Evolutionary conservation across 139 green algal species (phyloP).

Genomic region (Haematococcus lacustris): DNA sequence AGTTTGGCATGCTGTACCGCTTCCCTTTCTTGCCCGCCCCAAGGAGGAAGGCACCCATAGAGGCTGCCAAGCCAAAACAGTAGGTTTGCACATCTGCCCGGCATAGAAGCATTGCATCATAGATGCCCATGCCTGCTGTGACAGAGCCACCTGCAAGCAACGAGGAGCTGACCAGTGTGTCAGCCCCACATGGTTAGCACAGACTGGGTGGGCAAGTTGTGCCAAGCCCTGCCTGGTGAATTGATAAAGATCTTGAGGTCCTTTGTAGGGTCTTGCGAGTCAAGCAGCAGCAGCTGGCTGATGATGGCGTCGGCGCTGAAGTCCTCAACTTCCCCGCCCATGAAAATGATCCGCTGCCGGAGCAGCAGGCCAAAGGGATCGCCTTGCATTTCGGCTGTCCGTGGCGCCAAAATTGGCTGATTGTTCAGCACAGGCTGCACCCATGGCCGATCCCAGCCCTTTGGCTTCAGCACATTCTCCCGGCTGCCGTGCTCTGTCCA

Average conservation of each 20-base stretch:
- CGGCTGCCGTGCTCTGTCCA: no score
- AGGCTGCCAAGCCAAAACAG: slow-evolving; percentile 97
- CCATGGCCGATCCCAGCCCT: slow-evolving; percentile 19
- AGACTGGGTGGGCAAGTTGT: neutral
- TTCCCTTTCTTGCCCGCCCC: slow-evolving; percentile 82
- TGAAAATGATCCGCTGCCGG: slow-evolving; percentile 90
- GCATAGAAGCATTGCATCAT: slow-evolving; percentile 92
- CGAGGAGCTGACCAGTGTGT: no score
- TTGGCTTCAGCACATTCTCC: no score
- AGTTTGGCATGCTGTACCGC: slow-evolving; percentile 94
- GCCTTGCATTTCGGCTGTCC: slow-evolving; percentile 67
- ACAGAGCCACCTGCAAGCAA: slow-evolving; percentile 79
- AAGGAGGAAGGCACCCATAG: slow-evolving; percentile 98
- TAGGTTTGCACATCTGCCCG: slow-evolving; percentile 78
- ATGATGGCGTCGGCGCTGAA: slow-evolving; percentile 91
- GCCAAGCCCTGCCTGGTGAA: slow-evolving; percentile 63
- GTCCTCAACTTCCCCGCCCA: slow-evolving; percentile 96
- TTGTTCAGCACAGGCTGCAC: slow-evolving; percentile 38
- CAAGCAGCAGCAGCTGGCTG: slow-evolving; percentile 93
- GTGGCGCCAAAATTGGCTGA: slow-evolving; percentile 53
- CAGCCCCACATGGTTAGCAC: no score
- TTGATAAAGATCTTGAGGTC: slow-evolving; percentile 99
- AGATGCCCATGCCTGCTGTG: slow-evolving; percentile 97
- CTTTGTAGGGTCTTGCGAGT: slow-evolving; percentile 87
- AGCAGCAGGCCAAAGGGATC: slow-evolving; percentile 93